phyloP scores from a whole-genome alignment of 108 stramenopile genomes.

The Bacterosira constricta region DNA sequence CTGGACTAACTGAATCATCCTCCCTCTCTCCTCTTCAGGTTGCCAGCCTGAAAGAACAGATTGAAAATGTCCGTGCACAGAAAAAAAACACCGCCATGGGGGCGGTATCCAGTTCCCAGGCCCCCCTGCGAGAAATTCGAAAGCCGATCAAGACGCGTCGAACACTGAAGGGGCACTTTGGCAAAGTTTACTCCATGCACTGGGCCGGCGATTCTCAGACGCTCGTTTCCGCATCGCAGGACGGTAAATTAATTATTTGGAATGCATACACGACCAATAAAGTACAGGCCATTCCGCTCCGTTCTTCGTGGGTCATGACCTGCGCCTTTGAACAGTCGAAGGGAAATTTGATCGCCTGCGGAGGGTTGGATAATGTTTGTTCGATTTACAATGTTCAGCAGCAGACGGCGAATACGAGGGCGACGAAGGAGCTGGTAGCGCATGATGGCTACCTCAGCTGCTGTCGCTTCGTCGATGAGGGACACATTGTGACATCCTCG shows the following conservation, averaged over 20 bases:
- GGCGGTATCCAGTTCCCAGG: constrained; percentile 33
- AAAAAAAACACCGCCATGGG: constrained; percentile 54
- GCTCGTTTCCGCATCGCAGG: constrained; percentile 94
- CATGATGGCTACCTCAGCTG: constrained; percentile 99
- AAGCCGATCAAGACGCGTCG: constrained; percentile 77
- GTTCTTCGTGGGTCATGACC: constrained; percentile 98
- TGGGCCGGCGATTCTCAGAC: constrained; percentile 90
- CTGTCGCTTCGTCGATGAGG: constrained; percentile 93
- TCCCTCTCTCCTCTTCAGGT: constrained; percentile 36
- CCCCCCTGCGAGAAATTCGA: constrained; percentile 54
- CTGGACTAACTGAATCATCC: not conserved
- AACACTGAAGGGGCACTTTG: constrained; percentile 94
- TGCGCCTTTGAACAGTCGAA: constrained; percentile 96
- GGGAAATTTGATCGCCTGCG: constrained; percentile 94
- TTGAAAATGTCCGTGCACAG: constrained; percentile 43
- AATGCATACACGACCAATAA: constrained; percentile 94
- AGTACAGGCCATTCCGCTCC: constrained; percentile 85
- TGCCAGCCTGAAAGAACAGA: constrained; percentile 52
- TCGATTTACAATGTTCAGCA: constrained; percentile 92
- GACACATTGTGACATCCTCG: constrained; percentile 88
- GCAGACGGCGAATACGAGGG: constrained; percentile 60
- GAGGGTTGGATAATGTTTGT: constrained; percentile 99
- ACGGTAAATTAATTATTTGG: constrained; percentile 99
- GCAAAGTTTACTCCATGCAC: constrained; percentile 97
- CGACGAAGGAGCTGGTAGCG: constrained; percentile 90